Evolutionary conservation across 2,329 filamentous ascomycete genomes (phyloP).

Genomic region (Trichoderma pleuroti): DNA sequence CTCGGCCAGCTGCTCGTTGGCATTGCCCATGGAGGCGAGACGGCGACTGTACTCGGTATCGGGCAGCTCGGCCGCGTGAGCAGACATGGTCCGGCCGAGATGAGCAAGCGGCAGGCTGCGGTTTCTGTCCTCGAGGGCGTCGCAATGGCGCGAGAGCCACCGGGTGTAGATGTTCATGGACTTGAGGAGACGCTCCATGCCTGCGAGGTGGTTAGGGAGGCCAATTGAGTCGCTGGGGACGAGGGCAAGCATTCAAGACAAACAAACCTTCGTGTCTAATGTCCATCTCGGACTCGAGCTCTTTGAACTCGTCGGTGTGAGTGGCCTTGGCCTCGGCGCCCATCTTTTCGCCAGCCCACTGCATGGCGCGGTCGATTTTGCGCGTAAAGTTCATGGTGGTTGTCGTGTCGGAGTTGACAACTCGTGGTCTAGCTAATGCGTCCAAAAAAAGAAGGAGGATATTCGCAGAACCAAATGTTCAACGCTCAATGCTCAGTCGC

Average conservation of each 20-base stretch:
- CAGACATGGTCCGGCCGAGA: constrained; percentile 80
- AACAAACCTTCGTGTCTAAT: constrained; percentile 80
- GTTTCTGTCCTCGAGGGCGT: constrained; percentile 77
- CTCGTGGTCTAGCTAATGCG: not conserved
- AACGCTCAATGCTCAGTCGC: not conserved
- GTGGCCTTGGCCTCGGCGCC: constrained; percentile 83
- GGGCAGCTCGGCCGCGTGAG: constrained; percentile 85
- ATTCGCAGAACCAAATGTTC: not conserved
- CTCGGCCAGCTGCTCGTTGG: constrained; percentile 82
- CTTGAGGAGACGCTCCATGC: constrained; percentile 84
- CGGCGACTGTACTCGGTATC: constrained; percentile 91
- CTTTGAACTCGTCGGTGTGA: constrained; percentile 87
- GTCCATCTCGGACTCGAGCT: constrained; percentile 84
- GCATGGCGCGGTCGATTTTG: constrained; percentile 92
- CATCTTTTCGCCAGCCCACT: constrained; percentile 98
- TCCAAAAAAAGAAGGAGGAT: not conserved
- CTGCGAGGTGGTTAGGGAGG: constrained; percentile 41
- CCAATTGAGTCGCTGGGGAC: not conserved
- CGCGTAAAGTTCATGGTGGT: constrained; percentile 59
- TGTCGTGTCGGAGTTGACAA: constrained; percentile 14
- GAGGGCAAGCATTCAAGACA: no score
- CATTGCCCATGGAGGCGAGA: constrained; percentile 72
- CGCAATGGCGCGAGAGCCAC: constrained; percentile 77
- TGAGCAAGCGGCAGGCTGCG: constrained; percentile 77
- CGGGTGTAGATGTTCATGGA: constrained; percentile 86